Percentiles rank a stretch among this genome's conserved stretches.
phyloP scores from a whole-genome alignment of 805 yeast species.

The Schizosaccharomyces pombe region DNA sequence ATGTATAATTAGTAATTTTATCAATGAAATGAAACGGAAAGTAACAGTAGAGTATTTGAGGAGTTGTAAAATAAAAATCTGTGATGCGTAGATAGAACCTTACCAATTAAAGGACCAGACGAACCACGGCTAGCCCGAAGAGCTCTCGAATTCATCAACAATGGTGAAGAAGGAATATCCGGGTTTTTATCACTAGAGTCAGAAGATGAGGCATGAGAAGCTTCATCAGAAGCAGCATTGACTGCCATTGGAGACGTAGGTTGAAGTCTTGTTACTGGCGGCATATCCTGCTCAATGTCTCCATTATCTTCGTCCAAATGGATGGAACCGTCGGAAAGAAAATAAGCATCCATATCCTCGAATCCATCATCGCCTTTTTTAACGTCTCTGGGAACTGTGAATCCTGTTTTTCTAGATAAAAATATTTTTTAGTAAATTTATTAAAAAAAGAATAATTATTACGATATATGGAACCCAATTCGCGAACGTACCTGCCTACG shows the following conservation, averaged over 20 bases:
- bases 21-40: background rate
- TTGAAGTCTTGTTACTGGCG: background rate
- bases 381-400: background rate
- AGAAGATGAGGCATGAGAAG: background rate
- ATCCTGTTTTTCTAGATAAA: background rate
- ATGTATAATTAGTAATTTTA: background rate
- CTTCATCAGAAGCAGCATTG: background rate
- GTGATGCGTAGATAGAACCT: background rate
- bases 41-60: too few species aligned
- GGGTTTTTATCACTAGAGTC: background rate
- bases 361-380: background rate
- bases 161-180: background rate
- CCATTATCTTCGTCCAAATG: background rate
- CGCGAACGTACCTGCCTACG: background rate
- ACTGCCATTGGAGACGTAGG: background rate
- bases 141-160: background rate
- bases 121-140: background rate
- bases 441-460: background rate
- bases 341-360: background rate
- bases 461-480: too few species aligned
- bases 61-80: too few species aligned
- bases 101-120: background rate
- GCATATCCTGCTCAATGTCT: background rate
- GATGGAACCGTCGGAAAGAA: background rate
- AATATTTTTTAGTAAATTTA: background rate